These are phyloP conservation scores for Yamadazyma oceani DNA, from an alignment of 1,139 yeast genomes.

Conservation along the genomic window DNA sequence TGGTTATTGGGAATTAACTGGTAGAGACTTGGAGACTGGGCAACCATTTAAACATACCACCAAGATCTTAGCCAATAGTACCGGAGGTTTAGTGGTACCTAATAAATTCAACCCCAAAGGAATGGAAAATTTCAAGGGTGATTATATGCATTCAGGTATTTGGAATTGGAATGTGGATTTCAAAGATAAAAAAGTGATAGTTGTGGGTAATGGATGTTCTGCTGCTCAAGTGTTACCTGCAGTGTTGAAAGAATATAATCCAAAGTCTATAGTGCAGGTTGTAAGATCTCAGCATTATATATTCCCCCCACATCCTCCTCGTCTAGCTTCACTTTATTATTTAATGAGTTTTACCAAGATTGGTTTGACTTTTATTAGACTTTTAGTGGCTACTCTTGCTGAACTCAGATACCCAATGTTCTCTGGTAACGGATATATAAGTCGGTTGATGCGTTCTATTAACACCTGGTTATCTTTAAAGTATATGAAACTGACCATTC, in stretches of 20 bases:
- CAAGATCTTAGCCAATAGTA: slow-evolving; percentile 32
- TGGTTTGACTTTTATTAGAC: slow-evolving; percentile 30
- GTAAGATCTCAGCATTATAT: slow-evolving; percentile 40
- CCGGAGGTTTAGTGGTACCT: slow-evolving; percentile 43
- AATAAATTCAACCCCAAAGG: slow-evolving; percentile 33
- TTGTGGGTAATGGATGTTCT: slow-evolving; percentile 47
- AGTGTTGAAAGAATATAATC: slow-evolving; percentile 27
- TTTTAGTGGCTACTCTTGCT: slow-evolving; percentile 28
- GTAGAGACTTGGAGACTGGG: slow-evolving; percentile 37
- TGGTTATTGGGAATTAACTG: slow-evolving; percentile 38
- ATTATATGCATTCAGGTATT: slow-evolving; percentile 48
- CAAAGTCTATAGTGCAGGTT: slow-evolving; percentile 33
- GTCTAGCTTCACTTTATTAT: slow-evolving; percentile 23
- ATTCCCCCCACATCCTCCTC: slow-evolving; percentile 38
- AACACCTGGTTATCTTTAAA: slow-evolving; percentile 20
- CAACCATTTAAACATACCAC: slow-evolving; percentile 26
- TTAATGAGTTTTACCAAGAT: slow-evolving; percentile 25
- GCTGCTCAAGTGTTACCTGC: slow-evolving; percentile 45
- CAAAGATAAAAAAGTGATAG: slow-evolving; percentile 33
- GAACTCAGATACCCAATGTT: slow-evolving; percentile 39
- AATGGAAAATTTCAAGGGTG: slow-evolving; percentile 40
- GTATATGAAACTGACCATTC: slow-evolving; percentile 35
- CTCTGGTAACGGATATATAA: slow-evolving; percentile 29
- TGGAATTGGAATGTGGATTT: slow-evolving; percentile 46
- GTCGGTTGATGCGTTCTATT: slow-evolving; percentile 28